phyloP scores from a whole-genome alignment of 1,284 basidiomycete genomes.

The Cystobasidium pallidum region DNA sequence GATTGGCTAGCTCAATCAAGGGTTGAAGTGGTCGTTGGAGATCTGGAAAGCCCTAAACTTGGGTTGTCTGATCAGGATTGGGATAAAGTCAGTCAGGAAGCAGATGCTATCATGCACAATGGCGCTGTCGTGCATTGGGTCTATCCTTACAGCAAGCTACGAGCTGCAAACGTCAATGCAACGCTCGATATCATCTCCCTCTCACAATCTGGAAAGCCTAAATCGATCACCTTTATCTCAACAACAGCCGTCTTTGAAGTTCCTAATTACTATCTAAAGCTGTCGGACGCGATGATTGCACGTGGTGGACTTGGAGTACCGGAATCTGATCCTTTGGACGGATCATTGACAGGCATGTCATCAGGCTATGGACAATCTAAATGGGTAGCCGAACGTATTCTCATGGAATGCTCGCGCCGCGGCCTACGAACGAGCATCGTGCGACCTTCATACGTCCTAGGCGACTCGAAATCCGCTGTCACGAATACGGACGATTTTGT shows the following conservation, averaged over 20 bases:
- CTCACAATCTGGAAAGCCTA: constrained; percentile 61
- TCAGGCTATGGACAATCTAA: constrained; percentile 97
- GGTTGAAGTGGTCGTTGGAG: constrained; percentile 85
- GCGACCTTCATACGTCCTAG: constrained; percentile 94
- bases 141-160: constrained; percentile 93
- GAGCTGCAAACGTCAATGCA: constrained; percentile 85
- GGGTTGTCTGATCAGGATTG: constrained; percentile 73
- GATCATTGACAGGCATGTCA: constrained; percentile 73
- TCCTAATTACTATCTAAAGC: constrained; percentile 79
- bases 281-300: constrained; percentile 71
- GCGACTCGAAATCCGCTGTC: constrained; percentile 84
- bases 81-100: constrained; percentile 70
- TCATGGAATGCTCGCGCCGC: constrained; percentile 84
- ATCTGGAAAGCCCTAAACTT: constrained; percentile 75
- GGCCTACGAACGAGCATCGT: constrained; percentile 88
- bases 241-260: constrained; percentile 93
- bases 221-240: constrained; percentile 87
- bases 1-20: constrained; percentile 73
- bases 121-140: constrained; percentile 99
- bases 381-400: constrained; percentile 95
- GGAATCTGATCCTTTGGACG: constrained; percentile 89
- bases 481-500: constrained; percentile 99
- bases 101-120: constrained; percentile 89
- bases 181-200: constrained; percentile 83
- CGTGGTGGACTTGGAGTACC: constrained; percentile 70